Evolutionary conservation across 768 basidiomycete genomes (phyloP).

Genomic region (Termitomyces bulborhizus): DNA sequence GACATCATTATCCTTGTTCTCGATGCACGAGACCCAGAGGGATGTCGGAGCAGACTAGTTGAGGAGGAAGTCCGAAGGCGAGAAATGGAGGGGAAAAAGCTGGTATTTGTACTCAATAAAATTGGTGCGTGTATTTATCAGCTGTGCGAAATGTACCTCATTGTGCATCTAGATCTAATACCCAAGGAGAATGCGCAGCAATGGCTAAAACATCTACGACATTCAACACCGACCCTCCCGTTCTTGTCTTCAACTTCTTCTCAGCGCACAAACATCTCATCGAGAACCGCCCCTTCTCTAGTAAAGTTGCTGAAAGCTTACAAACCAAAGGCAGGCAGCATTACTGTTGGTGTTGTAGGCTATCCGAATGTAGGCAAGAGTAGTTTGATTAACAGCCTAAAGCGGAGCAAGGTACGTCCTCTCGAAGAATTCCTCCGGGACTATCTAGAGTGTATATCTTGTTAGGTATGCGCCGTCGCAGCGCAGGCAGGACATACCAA

Average conservation of each 20-base stretch:
- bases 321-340: conserved; percentile 61
- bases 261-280: conserved; percentile 76
- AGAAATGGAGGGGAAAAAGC: conserved; percentile 83
- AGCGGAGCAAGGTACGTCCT: conserved; percentile 64
- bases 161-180: conserved; percentile 62
- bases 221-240: conserved; percentile 87
- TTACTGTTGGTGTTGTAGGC: conserved; percentile 89
- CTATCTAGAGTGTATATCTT: neutral
- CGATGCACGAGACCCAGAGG: conserved; percentile 94
- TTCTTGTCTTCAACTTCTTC: conserved; percentile 78
- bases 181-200: conserved; percentile 81
- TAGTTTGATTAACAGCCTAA: conserved; percentile 88
- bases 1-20: conserved; percentile 88
- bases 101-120: conserved; percentile 96
- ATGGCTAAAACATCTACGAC: conserved; percentile 90
- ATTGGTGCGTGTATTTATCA: conserved; percentile 50
- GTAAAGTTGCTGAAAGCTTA: conserved; percentile 81
- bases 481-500: conserved; percentile 94
- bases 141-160: neutral
- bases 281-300: conserved; percentile 68
- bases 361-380: conserved; percentile 99
- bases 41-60: conserved; percentile 85
- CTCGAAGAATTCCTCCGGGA: neutral
- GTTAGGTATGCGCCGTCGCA: conserved; percentile 85
- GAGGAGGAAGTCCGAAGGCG: conserved; percentile 89